Evolutionary conservation across 805 yeast species (phyloP).

Genomic region (Myxozyma vanderwaltii): DNA sequence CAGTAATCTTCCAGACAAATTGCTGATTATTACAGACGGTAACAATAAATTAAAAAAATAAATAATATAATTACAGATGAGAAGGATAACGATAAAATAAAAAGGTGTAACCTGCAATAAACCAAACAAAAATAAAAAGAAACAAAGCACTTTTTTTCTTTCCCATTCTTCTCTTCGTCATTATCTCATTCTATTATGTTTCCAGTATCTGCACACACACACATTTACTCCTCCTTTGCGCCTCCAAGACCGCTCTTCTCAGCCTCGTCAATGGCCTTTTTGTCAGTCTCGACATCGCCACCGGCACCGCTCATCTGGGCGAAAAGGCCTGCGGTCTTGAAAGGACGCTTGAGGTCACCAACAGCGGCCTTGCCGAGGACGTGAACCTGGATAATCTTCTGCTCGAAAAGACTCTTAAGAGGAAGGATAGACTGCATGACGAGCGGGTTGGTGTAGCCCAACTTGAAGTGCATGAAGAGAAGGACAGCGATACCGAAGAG

Average conservation of each 20-base stretch:
- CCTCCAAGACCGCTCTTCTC: slow-evolving; percentile 81
- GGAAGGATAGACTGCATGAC: slow-evolving; percentile 93
- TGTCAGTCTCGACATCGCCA: slow-evolving; percentile 72
- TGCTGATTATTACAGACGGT: not conserved
- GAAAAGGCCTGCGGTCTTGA: slow-evolving; percentile 83
- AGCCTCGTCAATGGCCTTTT: slow-evolving; percentile 79
- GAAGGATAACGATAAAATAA: not conserved
- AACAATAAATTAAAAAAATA: not conserved
- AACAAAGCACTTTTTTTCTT: not conserved
- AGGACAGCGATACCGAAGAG: slow-evolving; percentile 93
- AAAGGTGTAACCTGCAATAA: not conserved
- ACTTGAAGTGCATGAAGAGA: slow-evolving; percentile 96
- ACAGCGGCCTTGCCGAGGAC: slow-evolving; percentile 76
- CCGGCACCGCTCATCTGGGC: slow-evolving; percentile 43
- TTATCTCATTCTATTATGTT: not conserved
- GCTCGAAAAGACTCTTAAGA: slow-evolving; percentile 83
- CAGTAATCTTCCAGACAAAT: not conserved
- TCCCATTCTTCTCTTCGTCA: too few relatives aligned
- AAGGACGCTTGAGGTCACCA: slow-evolving; percentile 95
- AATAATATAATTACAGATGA: not conserved
- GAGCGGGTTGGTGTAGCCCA: slow-evolving; percentile 96
- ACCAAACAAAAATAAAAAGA: not conserved
- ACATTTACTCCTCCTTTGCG: slow-evolving; percentile 74
- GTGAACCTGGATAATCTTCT: slow-evolving; percentile 89
- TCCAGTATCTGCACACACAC: not conserved